Conservation (phyloP, 176 grass and related monocot genomes). For the Oryza glaberrima region DNA sequence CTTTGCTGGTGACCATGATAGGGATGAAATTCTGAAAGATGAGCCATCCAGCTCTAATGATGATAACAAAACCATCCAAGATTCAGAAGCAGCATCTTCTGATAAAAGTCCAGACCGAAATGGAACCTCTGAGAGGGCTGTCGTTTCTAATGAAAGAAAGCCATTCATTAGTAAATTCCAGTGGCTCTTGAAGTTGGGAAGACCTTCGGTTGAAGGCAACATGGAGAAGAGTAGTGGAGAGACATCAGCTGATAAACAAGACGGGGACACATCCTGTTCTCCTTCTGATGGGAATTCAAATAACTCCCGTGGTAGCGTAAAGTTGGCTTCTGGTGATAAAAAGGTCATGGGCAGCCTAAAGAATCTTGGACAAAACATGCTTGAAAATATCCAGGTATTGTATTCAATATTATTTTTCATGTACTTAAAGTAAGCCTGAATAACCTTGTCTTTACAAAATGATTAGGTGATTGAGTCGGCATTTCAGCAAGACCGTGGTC, state of each 20-base stretch:
- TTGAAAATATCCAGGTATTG: constrained; percentile 92
- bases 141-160: constrained; percentile 62
- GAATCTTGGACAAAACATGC: constrained; percentile 90
- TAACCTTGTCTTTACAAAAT: constrained; percentile 30
- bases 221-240: constrained; percentile 43
- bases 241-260: constrained; percentile 39
- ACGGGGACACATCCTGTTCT: not conserved
- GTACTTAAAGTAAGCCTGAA: not conserved
- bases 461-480: constrained; percentile 81
- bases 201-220: constrained; percentile 54
- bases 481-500: constrained; percentile 80
- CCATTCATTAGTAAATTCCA: constrained; percentile 72
- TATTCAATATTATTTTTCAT: not conserved
- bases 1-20: constrained; percentile 56
- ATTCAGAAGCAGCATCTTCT: constrained; percentile 30
- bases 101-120: constrained; percentile 32
- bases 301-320: constrained; percentile 18
- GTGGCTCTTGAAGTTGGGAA: constrained; percentile 76
- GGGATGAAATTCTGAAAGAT: constrained; percentile 45
- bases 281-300: constrained; percentile 45
- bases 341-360: constrained; percentile 75
- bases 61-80: constrained; percentile 41
- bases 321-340: constrained; percentile 67
- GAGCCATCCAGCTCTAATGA: constrained; percentile 45
- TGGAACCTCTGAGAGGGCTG: constrained; percentile 33